Percentiles rank a stretch among this genome's conserved stretches.
Conservation (phyloP, 2,329 filamentous ascomycete genomes). For the Venturia effusa region DNA sequence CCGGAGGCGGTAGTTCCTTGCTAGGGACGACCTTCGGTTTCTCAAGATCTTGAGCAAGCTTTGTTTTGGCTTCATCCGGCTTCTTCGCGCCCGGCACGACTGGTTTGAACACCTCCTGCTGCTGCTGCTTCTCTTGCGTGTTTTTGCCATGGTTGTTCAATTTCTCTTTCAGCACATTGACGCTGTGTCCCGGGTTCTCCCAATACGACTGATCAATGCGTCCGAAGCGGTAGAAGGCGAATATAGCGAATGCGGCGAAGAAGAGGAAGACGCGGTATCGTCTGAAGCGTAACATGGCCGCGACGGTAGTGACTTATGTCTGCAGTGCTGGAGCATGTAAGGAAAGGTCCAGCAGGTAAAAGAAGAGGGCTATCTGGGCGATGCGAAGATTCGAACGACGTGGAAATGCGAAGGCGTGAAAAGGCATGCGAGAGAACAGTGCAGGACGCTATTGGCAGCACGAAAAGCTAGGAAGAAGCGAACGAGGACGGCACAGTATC, state of each 20-base stretch:
- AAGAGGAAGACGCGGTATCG: conserved; percentile 51
- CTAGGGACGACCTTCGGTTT: not conserved
- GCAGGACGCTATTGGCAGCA: not conserved
- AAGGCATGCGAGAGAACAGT: not conserved
- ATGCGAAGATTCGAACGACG: not conserved
- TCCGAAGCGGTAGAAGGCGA: conserved; percentile 44
- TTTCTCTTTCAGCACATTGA: conserved; percentile 5
- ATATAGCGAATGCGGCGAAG: conserved; percentile 43
- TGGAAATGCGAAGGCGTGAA: not conserved
- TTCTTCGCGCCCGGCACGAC: conserved; percentile 2
- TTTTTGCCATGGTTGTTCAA: conserved; percentile 1
- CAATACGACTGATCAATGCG: not conserved
- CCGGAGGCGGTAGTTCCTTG: conserved; percentile 8
- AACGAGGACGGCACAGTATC: not conserved
- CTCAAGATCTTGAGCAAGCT: not conserved
- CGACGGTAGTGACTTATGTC: not conserved
- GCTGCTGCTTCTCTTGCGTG: conserved; percentile 7
- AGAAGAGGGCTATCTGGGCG: not conserved
- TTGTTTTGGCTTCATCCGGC: not conserved
- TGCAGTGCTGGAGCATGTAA: not conserved
- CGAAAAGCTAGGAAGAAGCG: not conserved
- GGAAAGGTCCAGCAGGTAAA: not conserved
- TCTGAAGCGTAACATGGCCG: conserved; percentile 45
- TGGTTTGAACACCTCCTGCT: conserved; percentile 1
- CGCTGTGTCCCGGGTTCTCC: conserved; percentile 1